Evolutionary conservation across 768 basidiomycete genomes (phyloP), one percentile per base, ranked within the genome.

Genomic region (Amanita rubescens): DNA sequence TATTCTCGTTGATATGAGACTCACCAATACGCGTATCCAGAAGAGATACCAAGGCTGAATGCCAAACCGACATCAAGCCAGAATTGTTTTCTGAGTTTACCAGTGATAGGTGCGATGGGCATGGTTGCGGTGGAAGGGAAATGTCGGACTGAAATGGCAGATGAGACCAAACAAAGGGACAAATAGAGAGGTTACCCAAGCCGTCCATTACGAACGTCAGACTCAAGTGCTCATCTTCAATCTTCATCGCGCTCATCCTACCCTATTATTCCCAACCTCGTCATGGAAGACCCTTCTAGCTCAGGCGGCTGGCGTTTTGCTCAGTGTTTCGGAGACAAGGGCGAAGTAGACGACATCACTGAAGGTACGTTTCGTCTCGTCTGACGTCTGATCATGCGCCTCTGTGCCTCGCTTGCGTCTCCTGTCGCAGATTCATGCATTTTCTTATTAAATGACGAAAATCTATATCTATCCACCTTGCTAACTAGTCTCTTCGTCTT

Each of bases 311-410:
- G 96, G 96, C 86, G 95, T 63, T 99, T 99, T 74, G 95, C 96
- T 51, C 96, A 99, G 67, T 99, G 96, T 75, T 99, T 99, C 67
- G 96, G 96, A 59, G 96, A 99, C 80, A 99, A 99, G 81, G 95
- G 90, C 62, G 90, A 96, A 69, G 95, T 98, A 33, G 96, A 97
- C 67, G 96, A 99, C 70, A 98, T 99, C 66, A 99, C 96, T 56
- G 96, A 99, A 78, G 96, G 94, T 94, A 58, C 56, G 79, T 64
- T 51, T 58, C 48, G 55, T 35, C 34, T 51, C 43, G 25, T 55
- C 39, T 33, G 39, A 55, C 27, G 24, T n/a, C n/a, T n/a, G n/a
- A n/a, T 17, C 33, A 30, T 30, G 34, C 43, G 12, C 14, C 27
- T 44, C 55, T 15, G 12, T 44, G 20, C 32, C 22, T 17, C 48